phyloP scores from a whole-genome alignment of 2,329 filamentous ascomycete genomes.

The Colletotrichum lupini region DNA sequence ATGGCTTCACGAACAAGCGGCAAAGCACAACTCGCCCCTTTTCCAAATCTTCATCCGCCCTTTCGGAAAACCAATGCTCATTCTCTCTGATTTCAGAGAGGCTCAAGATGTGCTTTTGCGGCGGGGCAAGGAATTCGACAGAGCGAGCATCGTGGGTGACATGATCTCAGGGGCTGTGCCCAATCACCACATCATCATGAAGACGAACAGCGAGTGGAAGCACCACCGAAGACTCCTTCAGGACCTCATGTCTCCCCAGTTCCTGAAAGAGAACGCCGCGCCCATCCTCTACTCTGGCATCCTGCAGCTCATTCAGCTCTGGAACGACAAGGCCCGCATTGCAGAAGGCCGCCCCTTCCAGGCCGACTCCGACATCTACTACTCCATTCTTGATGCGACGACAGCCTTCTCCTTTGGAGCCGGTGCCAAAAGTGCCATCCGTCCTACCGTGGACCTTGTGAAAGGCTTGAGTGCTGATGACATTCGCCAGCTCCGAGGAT shows the following conservation, averaged over 20 bases:
- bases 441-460: not conserved
- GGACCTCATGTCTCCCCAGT: constrained; percentile 49
- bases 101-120: constrained; percentile 39
- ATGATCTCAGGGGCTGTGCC: constrained; percentile 39
- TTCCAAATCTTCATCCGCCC: constrained; percentile 41
- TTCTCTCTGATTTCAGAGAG: constrained; percentile 40
- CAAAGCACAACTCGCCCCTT: constrained; percentile 51
- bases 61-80: constrained; percentile 34
- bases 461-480: not conserved
- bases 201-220: constrained; percentile 43
- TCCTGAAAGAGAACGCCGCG: constrained; percentile 44
- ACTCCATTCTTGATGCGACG: constrained; percentile 44
- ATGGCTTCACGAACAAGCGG: not conserved
- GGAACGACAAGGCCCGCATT: constrained; percentile 43
- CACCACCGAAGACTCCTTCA: constrained; percentile 47
- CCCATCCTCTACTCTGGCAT: constrained; percentile 47
- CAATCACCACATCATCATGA: constrained; percentile 45
- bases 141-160: constrained; percentile 22
- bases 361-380: constrained; percentile 43
- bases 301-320: constrained; percentile 45
- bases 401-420: constrained; percentile 43
- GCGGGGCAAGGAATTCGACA: constrained; percentile 39
- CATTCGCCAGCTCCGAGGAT: not conserved
- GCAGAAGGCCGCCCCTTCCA: constrained; percentile 44
- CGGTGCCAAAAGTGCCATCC: not conserved